Conservation (phyloP, 2,329 filamentous ascomycete genomes). For the Phoma sp. region DNA sequence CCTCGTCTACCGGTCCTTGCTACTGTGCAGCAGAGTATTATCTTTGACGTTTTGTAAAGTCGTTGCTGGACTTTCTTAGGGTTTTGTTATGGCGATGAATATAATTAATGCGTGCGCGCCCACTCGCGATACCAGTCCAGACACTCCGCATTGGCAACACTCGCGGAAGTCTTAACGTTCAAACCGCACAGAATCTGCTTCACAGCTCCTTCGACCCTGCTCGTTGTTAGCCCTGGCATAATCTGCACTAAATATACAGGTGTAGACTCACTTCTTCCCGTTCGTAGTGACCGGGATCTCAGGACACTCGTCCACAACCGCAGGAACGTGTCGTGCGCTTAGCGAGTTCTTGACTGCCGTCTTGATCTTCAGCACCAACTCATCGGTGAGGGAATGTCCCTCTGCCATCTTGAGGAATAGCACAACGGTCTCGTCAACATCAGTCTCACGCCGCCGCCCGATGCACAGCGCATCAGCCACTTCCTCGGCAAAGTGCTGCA, state of each 20-base stretch:
- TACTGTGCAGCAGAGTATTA: no score
- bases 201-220: conserved; percentile 87
- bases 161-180: conserved; percentile 86
- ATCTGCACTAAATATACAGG: no score
- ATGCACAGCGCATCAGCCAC: conserved; percentile 89
- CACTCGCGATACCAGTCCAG: conserved; percentile 87
- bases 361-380: conserved; percentile 69
- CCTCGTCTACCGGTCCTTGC: no score
- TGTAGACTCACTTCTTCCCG: conserved; percentile 80
- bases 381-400: conserved; percentile 62
- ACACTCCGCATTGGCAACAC: conserved; percentile 89
- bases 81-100: no score
- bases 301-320: conserved; percentile 78
- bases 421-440: conserved; percentile 84
- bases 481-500: conserved; percentile 78
- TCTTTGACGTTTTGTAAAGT: no score
- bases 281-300: conserved; percentile 93
- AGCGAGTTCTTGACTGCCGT: conserved; percentile 74
- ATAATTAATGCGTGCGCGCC: conserved; percentile 48
- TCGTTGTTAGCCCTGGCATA: conserved; percentile 11
- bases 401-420: conserved; percentile 82
- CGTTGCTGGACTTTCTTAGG: no score
- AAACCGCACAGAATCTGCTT: conserved; percentile 94
- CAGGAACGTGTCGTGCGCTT: conserved; percentile 88
- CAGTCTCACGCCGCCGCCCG: conserved; percentile 72